Evolutionary conservation across 2,329 filamentous ascomycete genomes (phyloP).

Genomic region (Neonectria sp.): DNA sequence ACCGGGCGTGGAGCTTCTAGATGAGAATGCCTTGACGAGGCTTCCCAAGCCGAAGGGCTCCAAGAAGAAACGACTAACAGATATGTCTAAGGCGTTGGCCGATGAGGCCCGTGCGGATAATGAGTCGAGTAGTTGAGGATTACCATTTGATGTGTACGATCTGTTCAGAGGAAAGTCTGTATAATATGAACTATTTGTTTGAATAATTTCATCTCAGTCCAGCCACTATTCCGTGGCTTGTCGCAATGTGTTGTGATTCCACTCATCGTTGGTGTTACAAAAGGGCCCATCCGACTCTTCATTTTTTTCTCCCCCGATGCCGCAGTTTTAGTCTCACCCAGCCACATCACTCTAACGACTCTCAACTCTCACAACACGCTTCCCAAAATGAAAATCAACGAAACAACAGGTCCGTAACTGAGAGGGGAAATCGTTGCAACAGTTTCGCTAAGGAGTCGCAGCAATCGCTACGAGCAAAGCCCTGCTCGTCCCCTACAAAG

Average conservation of each 20-base stretch:
- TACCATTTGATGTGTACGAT: constrained; percentile 20
- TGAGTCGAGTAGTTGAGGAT: background rate
- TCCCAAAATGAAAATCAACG: constrained; percentile 61
- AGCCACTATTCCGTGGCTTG: constrained; percentile 11
- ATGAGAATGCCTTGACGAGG: constrained; percentile 41
- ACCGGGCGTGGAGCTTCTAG: constrained; percentile 44
- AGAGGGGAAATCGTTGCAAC: background rate
- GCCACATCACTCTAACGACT: constrained; percentile 30
- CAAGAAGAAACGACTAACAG: constrained; percentile 48
- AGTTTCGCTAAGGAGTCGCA: constrained; percentile 51
- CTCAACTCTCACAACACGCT: constrained; percentile 13
- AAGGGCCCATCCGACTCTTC: background rate
- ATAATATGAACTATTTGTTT: constrained; percentile 21
- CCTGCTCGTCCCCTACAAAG: constrained; percentile 87
- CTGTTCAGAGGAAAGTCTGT: constrained; percentile 12
- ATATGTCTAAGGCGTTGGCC: constrained; percentile 46
- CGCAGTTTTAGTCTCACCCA: constrained; percentile 20
- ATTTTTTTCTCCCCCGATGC: constrained; percentile 25
- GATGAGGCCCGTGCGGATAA: constrained; percentile 46
- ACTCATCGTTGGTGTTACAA: background rate
- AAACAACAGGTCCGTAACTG: constrained; percentile 57
- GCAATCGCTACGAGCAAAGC: constrained; percentile 76
- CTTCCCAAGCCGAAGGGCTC: constrained; percentile 29
- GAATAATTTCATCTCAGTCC: constrained; percentile 29
- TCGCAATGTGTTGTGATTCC: background rate